These are phyloP conservation scores for Suhomyces choctaworum DNA, from an alignment of 1,139 yeast genomes.

Conservation along the genomic window DNA sequence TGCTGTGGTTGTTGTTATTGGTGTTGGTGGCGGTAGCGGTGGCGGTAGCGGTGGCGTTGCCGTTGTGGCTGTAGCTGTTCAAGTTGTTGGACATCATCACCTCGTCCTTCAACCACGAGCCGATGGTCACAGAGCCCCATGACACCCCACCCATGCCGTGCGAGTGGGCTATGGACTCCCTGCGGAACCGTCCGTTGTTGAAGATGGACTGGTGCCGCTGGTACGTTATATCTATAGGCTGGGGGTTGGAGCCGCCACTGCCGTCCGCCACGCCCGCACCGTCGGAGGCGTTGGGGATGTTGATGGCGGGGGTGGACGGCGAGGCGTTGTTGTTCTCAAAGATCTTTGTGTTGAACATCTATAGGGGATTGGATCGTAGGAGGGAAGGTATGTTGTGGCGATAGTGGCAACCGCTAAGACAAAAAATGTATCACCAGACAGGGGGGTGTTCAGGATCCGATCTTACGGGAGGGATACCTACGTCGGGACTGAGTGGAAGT, in stretches of 20 bases:
- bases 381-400: too few species aligned
- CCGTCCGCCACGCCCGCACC: constrained; percentile 3
- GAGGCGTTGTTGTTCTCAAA: constrained; percentile 18
- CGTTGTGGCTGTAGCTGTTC: constrained; percentile 17
- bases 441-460: too few species aligned
- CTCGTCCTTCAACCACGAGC: constrained; percentile 95
- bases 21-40: too few species aligned
- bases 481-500: too few species aligned
- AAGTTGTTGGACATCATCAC: constrained; percentile 53
- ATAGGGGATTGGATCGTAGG: not conserved
- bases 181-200: constrained; percentile 46
- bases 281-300: constrained; percentile 16
- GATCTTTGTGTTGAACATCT: constrained; percentile 22
- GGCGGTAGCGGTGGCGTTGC: too few species aligned
- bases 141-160: constrained; percentile 98
- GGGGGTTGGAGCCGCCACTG: constrained; percentile 25
- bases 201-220: constrained; percentile 47
- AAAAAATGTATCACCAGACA: too few species aligned
- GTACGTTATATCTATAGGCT: constrained; percentile 50
- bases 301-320: constrained; percentile 20
- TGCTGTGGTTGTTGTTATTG: constrained; percentile 15
- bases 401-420: too few species aligned
- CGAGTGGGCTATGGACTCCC: constrained; percentile 92
- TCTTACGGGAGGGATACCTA: too few species aligned
- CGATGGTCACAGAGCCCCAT: constrained; percentile 97